Conservation (phyloP, 2,329 filamentous ascomycete genomes). For the Hypoxylon sp. region DNA sequence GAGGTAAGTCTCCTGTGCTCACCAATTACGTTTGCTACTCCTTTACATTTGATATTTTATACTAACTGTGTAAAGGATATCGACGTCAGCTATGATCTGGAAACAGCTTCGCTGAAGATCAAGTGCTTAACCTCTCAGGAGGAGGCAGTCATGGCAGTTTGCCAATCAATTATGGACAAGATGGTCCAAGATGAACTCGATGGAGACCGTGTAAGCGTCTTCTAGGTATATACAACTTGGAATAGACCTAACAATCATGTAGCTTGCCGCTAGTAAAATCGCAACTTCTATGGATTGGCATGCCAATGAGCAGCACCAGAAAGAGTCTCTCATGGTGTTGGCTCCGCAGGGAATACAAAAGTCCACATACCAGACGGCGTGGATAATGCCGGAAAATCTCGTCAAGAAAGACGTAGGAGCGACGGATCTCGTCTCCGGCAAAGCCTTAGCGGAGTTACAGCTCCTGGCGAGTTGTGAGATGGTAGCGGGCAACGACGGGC, state of each 20-base stretch:
- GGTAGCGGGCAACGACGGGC: slow-evolving; percentile 25
- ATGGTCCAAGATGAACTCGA: slow-evolving; percentile 31
- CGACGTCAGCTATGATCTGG: slow-evolving; percentile 20
- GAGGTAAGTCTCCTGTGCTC: slow-evolving; percentile 30
- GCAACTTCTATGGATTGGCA: not conserved
- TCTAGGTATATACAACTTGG: not conserved
- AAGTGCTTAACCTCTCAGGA: slow-evolving; percentile 20
- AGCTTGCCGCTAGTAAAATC: slow-evolving; percentile 26
- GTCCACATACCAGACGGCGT: slow-evolving; percentile 25
- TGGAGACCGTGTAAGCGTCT: slow-evolving; percentile 17
- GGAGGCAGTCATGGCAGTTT: slow-evolving; percentile 15
- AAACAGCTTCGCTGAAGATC: slow-evolving; percentile 9
- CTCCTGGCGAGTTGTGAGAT: slow-evolving; percentile 39
- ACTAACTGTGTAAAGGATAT: slow-evolving; percentile 24
- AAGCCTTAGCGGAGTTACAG: slow-evolving; percentile 36
- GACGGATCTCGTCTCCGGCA: slow-evolving; percentile 23
- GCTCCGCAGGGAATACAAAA: slow-evolving; percentile 43
- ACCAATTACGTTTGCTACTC: not conserved
- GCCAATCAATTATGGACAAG: slow-evolving; percentile 21
- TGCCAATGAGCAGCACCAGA: not conserved
- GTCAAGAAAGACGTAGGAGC: slow-evolving; percentile 15
- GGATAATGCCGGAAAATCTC: slow-evolving; percentile 36
- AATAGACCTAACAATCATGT: slow-evolving; percentile 16
- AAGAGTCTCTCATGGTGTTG: slow-evolving; percentile 21
- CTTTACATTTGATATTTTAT: not conserved